Evolutionary conservation across 73 alveolate genomes (phyloP).

Genomic region (Paramecium bursaria): DNA sequence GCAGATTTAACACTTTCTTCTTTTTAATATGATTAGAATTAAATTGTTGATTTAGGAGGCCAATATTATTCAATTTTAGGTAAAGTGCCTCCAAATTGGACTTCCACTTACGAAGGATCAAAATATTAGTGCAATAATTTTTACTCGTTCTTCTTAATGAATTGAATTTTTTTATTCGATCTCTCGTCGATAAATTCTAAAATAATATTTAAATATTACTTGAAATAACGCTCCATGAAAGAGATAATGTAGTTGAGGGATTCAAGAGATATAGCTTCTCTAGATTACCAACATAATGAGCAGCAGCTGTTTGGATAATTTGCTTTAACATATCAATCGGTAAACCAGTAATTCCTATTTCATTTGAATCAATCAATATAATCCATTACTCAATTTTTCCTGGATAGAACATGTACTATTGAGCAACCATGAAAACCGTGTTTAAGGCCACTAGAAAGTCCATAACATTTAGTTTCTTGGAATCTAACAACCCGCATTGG

Average conservation of each 20-base stretch:
- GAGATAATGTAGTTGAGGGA: constrained; percentile 18
- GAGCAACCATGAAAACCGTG: constrained; percentile 55
- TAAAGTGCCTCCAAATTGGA: constrained; percentile 40
- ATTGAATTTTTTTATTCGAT: constrained; percentile 41
- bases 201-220: constrained; percentile 11
- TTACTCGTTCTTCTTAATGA: constrained; percentile 21
- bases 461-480: neutral
- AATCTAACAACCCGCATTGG: constrained; percentile 27
- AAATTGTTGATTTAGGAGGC: constrained; percentile 44
- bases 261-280: constrained; percentile 29
- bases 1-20: constrained; percentile 19
- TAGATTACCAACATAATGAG: constrained; percentile 57
- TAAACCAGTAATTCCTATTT: constrained; percentile 28
- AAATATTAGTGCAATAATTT: constrained; percentile 8
- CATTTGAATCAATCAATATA: constrained; percentile 17
- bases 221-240: constrained; percentile 52
- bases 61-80: constrained; percentile 31
- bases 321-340: constrained; percentile 34
- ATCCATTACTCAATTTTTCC: constrained; percentile 42
- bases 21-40: neutral
- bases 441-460: constrained; percentile 49
- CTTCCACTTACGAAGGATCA: constrained; percentile 40
- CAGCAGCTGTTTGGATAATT: constrained; percentile 26
- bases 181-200: constrained; percentile 50
- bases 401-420: constrained; percentile 28